A percentile compares a stretch with the other conserved stretches of the same genome.
Evolutionary conservation across 495 filamentous ascomycete species (phyloP).

Genomic region (Tuber melanosporum): DNA sequence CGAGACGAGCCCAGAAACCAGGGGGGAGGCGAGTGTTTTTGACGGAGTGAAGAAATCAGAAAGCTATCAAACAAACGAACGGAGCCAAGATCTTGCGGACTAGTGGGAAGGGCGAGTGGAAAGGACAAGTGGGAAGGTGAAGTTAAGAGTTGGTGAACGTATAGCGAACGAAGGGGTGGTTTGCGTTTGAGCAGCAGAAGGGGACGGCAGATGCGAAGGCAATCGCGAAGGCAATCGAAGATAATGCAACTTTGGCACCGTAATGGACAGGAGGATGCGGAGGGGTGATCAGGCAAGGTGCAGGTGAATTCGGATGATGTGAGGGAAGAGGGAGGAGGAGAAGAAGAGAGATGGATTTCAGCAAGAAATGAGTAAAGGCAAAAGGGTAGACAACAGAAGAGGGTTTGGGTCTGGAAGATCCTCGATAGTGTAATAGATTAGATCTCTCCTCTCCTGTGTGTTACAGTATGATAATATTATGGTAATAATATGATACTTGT

Average conservation of each 20-base stretch:
- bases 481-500: too few species aligned
- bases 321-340: slow-evolving; percentile 6
- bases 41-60: slow-evolving; percentile 5
- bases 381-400: neutral
- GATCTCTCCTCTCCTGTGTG: neutral
- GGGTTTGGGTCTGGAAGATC: neutral
- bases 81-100: slow-evolving; percentile 7
- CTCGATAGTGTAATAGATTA: slow-evolving; percentile 2
- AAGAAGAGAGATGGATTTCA: neutral
- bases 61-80: slow-evolving; percentile 6
- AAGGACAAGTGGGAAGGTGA: slow-evolving; percentile 5
- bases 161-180: slow-evolving; percentile 19
- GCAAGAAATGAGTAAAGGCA: neutral
- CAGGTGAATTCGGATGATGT: slow-evolving; percentile 5
- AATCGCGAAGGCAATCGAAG: slow-evolving; percentile 6
- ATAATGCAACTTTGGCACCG: slow-evolving; percentile 9
- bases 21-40: slow-evolving; percentile 14
- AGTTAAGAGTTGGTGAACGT: slow-evolving; percentile 6
- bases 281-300: neutral
- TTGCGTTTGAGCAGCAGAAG: slow-evolving; percentile 9
- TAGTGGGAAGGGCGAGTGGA: slow-evolving; percentile 7
- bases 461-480: neutral
- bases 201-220: slow-evolving; percentile 2
- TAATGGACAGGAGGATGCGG: slow-evolving; percentile 1
- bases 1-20: slow-evolving; percentile 27